Evolutionary conservation across 164 flowering plant species (phyloP), one percentile per base, ranked within the genome.

Genomic region (Euptelea pleiosperma): DNA sequence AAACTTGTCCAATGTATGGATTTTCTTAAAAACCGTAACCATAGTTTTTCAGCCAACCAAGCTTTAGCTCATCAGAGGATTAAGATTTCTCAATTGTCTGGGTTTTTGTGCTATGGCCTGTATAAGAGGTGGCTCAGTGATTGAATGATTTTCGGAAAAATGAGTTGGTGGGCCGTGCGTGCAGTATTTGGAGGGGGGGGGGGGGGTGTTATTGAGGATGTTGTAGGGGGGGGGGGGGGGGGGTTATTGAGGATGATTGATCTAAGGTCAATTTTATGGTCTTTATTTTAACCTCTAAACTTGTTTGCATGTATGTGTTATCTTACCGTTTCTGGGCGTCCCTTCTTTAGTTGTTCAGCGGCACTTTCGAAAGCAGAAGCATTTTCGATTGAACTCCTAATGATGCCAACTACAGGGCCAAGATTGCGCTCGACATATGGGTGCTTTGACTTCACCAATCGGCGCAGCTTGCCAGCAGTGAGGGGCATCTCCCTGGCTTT

Each of bases 401-500:
- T 84, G 53, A 87, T 78, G 75, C 65, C 69, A 51, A 91, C 71
- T 31, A 94, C 81, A 33, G 95, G 39, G 51, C 73, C 84, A 65
- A 89, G 79, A 67, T 82, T 77, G 42, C 77, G 85, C 70, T 91
- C 97, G 41, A 89, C 72, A 72, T 78, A 87, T 1, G 87, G 83
- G 71, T 85, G 95, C 78, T 77, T 94, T 16, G 83, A 79, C 60
- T 72, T 85, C 58, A 91, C 55, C 47, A 82, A 41, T 35, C 76
- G 71, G 2, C 80, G 85, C 43, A 94, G 67, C 67, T 79, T 89
- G 67, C 73, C 68, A 42, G 81, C 36, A 35, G 80, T 81, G 52
- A 55, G 56, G 39, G 99, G 99, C 89, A 79, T 84, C 77, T 85
- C 79, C 68, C 84, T 87, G 72, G 97, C 98, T 92, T 74, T 84